Base-by-base conservation (phyloP, 2,329 filamentous ascomycete genomes). In the Penicillium freii region DNA sequence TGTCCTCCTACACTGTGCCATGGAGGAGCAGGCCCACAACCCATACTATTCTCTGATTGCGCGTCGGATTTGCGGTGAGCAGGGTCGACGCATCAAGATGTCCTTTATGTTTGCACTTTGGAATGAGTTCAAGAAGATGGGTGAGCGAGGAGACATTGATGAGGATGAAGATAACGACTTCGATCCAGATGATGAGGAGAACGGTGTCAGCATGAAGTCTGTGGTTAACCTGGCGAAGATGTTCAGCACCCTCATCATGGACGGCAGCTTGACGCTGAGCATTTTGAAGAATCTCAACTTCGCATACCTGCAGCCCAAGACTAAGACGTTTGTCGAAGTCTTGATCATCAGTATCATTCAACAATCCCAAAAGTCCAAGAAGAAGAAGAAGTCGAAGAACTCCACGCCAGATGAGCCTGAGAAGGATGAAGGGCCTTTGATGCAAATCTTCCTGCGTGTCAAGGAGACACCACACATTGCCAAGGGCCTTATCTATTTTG, bases 41-140 rank as follows among this genome's bases (percentile, higher is more conserved):
- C 90, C 90, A 0, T 99, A 96, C 77, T 99, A 99, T 71, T 90
- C 90, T 0, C 80, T 96, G 1, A 87, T 99, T 38, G 92, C 91
- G 10, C 85, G 84, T 47, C 87, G 87, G 62, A 81, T 97, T 9
- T 95, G 92, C 68, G 80, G 73, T 19, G 76, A 77, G 34, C 62
- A 80, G 4, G 90, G 92, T 59, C 86, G 86, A 63, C 86, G 87
- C 66, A 82, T 95, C 64, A 85, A 86, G 60, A 93, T 93, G 77
- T 87, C 90, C 1, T 95, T 97, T 70, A 90, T 94, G 70, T 92
- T 93, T 67, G 85, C 88, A 8, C 79, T 97, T 1, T 96, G 92
- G 87, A 91, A 89, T 65, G 80, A 93, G 10, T 95, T 97, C 75
- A 87, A 89, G 67, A 83, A 86, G 36, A 84, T 97, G 75, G 93